Conservation (phyloP, 345 rosid species). For the Capsella bursapastoris region DNA sequence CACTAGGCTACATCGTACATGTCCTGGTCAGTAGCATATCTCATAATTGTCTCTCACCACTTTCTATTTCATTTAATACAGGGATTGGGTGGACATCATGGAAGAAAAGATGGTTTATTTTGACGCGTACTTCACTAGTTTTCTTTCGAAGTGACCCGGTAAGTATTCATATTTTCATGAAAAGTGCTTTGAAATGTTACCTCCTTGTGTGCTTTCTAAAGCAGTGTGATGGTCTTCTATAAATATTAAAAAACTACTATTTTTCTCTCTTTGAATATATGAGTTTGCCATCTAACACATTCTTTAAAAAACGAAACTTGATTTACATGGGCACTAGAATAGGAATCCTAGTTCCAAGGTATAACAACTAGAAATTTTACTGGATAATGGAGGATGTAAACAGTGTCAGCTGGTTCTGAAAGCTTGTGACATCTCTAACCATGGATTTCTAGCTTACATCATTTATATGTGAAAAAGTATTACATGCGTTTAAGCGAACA, state of each 20-base stretch:
- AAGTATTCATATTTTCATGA: constrained; percentile 38
- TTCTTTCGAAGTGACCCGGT: constrained; percentile 86
- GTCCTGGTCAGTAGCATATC: constrained; percentile 14
- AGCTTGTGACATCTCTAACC: not conserved
- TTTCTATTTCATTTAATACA: constrained; percentile 26
- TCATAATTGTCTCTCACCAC: constrained; percentile 17
- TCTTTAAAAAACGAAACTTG: not conserved
- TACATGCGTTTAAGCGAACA: not conserved
- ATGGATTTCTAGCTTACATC: constrained; percentile 1
- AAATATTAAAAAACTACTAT: not conserved
- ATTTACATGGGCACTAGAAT: constrained; percentile 21
- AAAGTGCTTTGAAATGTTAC: not conserved
- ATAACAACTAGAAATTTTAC: not conserved
- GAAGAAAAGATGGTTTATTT: constrained; percentile 85
- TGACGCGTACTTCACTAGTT: constrained; percentile 75
- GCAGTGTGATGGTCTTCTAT: not conserved
- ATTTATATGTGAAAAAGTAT: not conserved
- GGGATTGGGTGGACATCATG: constrained; percentile 91
- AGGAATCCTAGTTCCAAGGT: constrained; percentile 22
- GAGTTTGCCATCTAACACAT: constrained; percentile 12
- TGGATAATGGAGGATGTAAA: constrained; percentile 10
- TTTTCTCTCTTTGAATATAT: not conserved
- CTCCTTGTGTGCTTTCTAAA: constrained; percentile 26
- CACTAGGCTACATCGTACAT: constrained; percentile 1
- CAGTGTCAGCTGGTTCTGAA: not conserved